Conservation (phyloP, 2,329 filamentous ascomycete species). For the Sporothrix phasma region DNA sequence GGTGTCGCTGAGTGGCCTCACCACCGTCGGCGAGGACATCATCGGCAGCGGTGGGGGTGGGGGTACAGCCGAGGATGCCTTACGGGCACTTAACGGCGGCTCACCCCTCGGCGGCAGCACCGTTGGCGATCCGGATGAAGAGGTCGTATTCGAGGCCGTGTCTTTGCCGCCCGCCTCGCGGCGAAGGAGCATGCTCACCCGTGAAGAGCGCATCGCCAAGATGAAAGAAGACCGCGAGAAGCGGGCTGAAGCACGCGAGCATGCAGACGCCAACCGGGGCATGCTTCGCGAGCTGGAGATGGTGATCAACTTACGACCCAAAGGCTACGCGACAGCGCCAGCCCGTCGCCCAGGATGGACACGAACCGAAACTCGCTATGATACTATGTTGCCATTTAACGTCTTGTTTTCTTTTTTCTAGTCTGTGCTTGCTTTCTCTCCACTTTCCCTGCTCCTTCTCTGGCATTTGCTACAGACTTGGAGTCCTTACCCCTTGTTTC, state of each 20-base stretch:
- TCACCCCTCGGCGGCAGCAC: conserved; percentile 31
- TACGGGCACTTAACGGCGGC: conserved; percentile 63
- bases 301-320: conserved; percentile 52
- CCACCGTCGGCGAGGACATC: conserved; percentile 44
- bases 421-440: neutral
- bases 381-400: neutral
- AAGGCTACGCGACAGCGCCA: neutral
- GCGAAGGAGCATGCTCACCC: conserved; percentile 59
- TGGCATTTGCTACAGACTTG: neutral
- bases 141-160: conserved; percentile 86
- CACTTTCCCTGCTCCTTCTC: neutral
- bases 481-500: neutral
- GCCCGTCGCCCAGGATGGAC: neutral
- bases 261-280: conserved; percentile 69
- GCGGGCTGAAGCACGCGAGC: conserved; percentile 61
- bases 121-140: conserved; percentile 49
- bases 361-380: conserved; percentile 8
- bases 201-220: conserved; percentile 79
- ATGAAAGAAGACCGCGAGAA: conserved; percentile 79
- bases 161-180: conserved; percentile 53
- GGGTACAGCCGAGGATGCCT: conserved; percentile 44
- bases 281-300: conserved; percentile 93
- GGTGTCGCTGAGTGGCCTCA: conserved; percentile 57
- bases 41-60: conserved; percentile 20
- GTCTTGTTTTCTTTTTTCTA: neutral